Evolutionary conservation across 106 monocot genomes (phyloP).

Genomic region (Xerophyta viscosa): DNA sequence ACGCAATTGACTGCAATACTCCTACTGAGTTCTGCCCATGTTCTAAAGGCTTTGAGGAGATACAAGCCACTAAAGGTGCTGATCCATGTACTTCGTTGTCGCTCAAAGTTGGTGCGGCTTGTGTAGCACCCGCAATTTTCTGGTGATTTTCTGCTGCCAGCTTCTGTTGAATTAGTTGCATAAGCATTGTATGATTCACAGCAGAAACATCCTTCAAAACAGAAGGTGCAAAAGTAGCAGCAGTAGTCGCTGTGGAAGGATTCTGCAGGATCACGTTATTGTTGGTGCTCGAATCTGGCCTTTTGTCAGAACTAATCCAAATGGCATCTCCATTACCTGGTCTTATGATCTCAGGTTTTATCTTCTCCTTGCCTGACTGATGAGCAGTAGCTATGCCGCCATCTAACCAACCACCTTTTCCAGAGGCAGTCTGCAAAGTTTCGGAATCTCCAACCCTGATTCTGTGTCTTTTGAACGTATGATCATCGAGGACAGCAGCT

Average conservation of each 20-base stretch:
- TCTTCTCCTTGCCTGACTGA: slow-evolving; percentile 11
- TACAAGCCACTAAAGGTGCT: slow-evolving; percentile 11
- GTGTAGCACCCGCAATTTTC: slow-evolving; percentile 15
- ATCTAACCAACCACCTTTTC: slow-evolving; percentile 34
- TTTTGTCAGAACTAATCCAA: slow-evolving; percentile 6
- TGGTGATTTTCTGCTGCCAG: slow-evolving; percentile 37
- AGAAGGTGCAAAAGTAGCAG: slow-evolving; percentile 37
- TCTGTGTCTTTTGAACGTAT: slow-evolving; percentile 54
- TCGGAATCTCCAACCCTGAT: slow-evolving; percentile 7
- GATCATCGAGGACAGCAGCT: slow-evolving; percentile 12
- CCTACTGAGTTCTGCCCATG: slow-evolving; percentile 11
- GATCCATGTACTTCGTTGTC: slow-evolving; percentile 8
- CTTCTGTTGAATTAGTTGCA: slow-evolving; percentile 59
- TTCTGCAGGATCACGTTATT: slow-evolving; percentile 11
- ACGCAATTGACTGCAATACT: slow-evolving; percentile 11
- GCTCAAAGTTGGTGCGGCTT: slow-evolving; percentile 1
- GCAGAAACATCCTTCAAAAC: slow-evolving; percentile 59
- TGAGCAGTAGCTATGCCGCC: slow-evolving; percentile 7
- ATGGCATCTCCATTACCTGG: slow-evolving; percentile 16
- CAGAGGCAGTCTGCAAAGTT: slow-evolving; percentile 17
- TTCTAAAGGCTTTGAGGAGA: slow-evolving; percentile 6
- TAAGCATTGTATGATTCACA: slow-evolving; percentile 65
- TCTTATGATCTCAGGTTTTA: slow-evolving; percentile 15
- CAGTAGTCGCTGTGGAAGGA: slow-evolving; percentile 6
- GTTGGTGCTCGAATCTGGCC: slow-evolving; percentile 9